Evolutionary conservation across 2,329 filamentous ascomycete genomes (phyloP), one percentile per base, ranked within the genome.

Genomic region (Blastomyces gilchristii): DNA sequence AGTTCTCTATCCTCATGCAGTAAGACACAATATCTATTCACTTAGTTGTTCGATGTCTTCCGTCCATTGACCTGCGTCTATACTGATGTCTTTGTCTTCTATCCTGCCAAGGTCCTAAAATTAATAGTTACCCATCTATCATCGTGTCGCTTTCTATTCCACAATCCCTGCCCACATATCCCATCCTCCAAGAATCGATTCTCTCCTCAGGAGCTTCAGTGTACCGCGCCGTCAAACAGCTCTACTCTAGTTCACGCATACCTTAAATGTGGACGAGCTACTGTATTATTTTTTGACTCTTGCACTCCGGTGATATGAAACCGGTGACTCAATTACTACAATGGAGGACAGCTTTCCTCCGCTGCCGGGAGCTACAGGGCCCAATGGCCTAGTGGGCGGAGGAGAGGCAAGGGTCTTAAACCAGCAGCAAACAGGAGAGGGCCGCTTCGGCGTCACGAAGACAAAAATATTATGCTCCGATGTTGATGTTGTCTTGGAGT

Each of bases 401-500:
- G 58, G 62, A 45, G 59, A 62, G 25, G 39, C 39, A 12, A 8
- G 18, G 37, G 16, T 11, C 0, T 4, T 37, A 22, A 18, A 37
- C 7, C n/a, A 7, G 9, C 34, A 14, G 6, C 31, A 57, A 41
- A 11, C 37, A 57, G 31, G 16, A 43, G 57, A 64, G 12, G 37
- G 14, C 12, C 34, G 59, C 2, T 41, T 11, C 22, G 41, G 25
- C 45, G 53, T 37, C 53, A 39, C 54, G 47, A 63, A 56, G 31
- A 47, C 62, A 60, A 71, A 64, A 63, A 60, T 69, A 4, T 69
- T 77, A 25, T 68, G 68, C 2, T 57, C 61, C 0, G 65, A 70
- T 39, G 75, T 74, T 3, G 76, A 78, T 64, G 63, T 78, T 31
- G 64, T 77, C 7, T 56, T 78, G 31, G 69, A 76, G 61, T 76